Evolutionary conservation across 768 basidiomycete genomes (phyloP), one percentile per base, ranked within the genome.

Genomic region (Hemileccinum impolitum): DNA sequence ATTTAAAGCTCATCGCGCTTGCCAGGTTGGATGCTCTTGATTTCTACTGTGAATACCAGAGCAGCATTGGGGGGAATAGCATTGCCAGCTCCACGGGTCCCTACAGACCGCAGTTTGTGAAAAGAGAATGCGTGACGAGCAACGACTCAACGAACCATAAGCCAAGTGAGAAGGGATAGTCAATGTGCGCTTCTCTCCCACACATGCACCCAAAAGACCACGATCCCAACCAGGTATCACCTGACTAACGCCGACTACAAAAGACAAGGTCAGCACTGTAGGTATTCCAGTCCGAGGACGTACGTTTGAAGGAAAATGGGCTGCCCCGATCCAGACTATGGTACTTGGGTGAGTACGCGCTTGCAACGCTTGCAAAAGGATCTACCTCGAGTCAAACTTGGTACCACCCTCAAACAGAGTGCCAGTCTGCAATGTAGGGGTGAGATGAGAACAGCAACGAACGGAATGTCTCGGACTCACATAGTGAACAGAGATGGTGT

Each of bases 321-420:
- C 69, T 60, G 47, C 79, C 80, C 34, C 94, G 87, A 73, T 92
- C 87, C 48, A 69, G 67, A 65, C 89, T 90, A 40, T 13, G 17
- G 18, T 34, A 23, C n/a, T 5, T 6, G 25, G 19, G 17, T 54
- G 14, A 51, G 18, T 14, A 39, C n/a, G 9, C 38, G 17, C 23
- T 5, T 19, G 43, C 31, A 47, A n/a, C 30, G 23, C n/a, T 13
- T 6, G 19, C 1, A 25, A 34, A 44, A 25, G 2, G 41, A 59
- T 76, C 7, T 59, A 86, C 80, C 90, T 93, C 9, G 91, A 94
- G 68, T 97, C 94, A 59, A 97, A 97, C 65, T 94, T 87, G 50
- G 78, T 77, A 8, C 92, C 92, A 43, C 75, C 82, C 10, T 77
- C 68, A 57, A 83, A 83, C 43, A 97, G 68, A 9, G 78, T 94